Percentiles rank a stretch among this genome's conserved stretches.
These are phyloP conservation scores for Saturnispora sekii DNA, from an alignment of 805 yeast genomes.

Conservation along the genomic window DNA sequence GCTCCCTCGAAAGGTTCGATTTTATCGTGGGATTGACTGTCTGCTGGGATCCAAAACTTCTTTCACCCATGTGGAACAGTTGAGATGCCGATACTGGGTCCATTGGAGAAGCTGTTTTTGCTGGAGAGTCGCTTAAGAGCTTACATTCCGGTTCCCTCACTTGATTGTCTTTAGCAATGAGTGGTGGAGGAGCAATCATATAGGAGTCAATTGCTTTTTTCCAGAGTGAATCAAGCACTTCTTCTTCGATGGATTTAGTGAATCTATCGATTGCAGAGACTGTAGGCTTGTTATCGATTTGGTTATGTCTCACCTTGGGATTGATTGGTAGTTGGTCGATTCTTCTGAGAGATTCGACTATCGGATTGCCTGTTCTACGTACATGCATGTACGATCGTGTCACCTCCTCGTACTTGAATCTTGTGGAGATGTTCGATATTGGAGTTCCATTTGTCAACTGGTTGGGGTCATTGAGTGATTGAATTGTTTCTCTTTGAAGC, in stretches of 20 bases:
- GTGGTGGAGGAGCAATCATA: background rate
- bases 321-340: constrained; percentile 20
- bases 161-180: background rate
- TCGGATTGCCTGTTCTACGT: constrained; percentile 61
- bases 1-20: no score
- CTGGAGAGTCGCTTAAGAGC: background rate
- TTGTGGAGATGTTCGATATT: constrained; percentile 33
- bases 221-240: constrained; percentile 10
- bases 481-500: constrained; percentile 61
- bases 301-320: background rate
- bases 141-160: background rate
- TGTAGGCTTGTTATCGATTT: background rate
- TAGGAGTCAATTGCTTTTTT: constrained; percentile 3
- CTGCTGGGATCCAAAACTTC: constrained; percentile 5
- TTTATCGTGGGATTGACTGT: background rate
- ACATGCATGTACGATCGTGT: constrained; percentile 66
- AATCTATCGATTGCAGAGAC: background rate
- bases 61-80: constrained; percentile 7
- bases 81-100: constrained; percentile 1
- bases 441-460: constrained; percentile 17
- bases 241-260: constrained; percentile 1
- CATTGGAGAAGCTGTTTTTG: background rate
- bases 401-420: constrained; percentile 71
- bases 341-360: constrained; percentile 52
- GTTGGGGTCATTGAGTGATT: constrained; percentile 49